Evolutionary conservation across 2,329 filamentous ascomycete species (phyloP), one percentile per base, ranked within the genome.

Genomic region (Ascochyta lentis): DNA sequence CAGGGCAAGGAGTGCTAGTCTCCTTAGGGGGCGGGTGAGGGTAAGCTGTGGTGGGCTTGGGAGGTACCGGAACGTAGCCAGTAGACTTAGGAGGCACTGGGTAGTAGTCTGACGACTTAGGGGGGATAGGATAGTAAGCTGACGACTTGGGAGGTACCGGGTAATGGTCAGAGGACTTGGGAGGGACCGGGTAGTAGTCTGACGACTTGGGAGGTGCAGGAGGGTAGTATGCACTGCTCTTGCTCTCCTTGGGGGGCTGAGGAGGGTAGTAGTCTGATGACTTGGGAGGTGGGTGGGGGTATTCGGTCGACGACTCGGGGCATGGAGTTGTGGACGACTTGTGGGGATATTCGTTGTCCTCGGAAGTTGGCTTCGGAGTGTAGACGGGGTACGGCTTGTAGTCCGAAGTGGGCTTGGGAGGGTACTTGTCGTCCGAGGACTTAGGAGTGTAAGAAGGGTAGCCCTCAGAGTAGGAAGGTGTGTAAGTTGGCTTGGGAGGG

Each of bases 1-100:
- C 55, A 22, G 61, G 49, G 50, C 37, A 59, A 13, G 53, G 47
- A 29, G 51, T 34, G 22, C 24, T 43, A 6, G 44, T 34, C 29
- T 34, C 24, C 47, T 44, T 38, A 1, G 40, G 45, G 23, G 48
- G 43, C 2, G 44, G 15, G 3, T 9, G 26, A 26, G 45, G 43
- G 19, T 56, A 39, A 9, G n/a, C 26, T 1, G 47, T 42, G 4
- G 53, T 56, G 5, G 53, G 43, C 31, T 51, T 48, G 3, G 51
- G 45, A 5, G 50, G 50, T 3, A 26, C 24, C 3, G 39, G 52
- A 13, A 41, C 31, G 26, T 55, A 49, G 2, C 22, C 33, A 6
- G 45, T 37, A 2, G 45, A 35, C 22, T 26, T 52, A 1, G 19
- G 51, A 23, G 22, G 42, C 24, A 10, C 39, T 8, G 29, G 47